Evolutionary conservation across 73 alveolate species (phyloP).

Genomic region (Paramecium biaurelia): DNA sequence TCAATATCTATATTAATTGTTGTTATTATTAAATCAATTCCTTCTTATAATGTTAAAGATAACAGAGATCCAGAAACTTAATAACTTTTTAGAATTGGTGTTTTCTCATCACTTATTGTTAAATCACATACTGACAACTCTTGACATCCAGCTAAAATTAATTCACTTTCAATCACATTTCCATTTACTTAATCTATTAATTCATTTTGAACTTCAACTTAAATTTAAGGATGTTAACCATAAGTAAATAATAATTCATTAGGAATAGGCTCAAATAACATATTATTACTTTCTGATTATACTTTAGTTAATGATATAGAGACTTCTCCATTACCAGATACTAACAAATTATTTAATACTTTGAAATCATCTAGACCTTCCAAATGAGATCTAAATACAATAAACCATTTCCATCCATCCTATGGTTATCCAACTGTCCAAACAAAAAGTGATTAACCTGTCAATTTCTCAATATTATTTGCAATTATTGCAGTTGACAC

Average conservation of each 20-base stretch:
- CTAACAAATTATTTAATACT: not conserved
- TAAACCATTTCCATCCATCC: constrained; percentile 1
- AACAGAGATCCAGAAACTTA: not conserved
- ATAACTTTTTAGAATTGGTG: not conserved
- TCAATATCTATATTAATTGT: not conserved
- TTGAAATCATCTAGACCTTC: not conserved
- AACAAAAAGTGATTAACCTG: not conserved
- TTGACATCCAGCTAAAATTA: not conserved
- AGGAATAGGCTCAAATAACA: constrained; percentile 51
- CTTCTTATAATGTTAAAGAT: not conserved
- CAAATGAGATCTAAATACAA: not conserved
- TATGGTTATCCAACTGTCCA: constrained; percentile 8
- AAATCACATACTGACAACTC: not conserved
- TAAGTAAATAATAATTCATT: not conserved
- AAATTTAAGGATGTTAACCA: not conserved
- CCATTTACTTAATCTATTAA: not conserved
- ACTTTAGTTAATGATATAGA: not conserved
- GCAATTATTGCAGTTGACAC: not conserved
- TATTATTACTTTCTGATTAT: not conserved
- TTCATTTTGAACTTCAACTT: not conserved
- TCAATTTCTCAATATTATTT: not conserved
- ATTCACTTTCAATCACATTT: not conserved
- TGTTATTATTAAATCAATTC: not conserved
- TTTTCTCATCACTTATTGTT: not conserved
- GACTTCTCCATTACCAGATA: constrained; percentile 21